Evolutionary conservation across 2,329 filamentous ascomycete genomes (phyloP), one percentile per base, ranked within the genome.

Genomic region (Rugonectria rugulosa): DNA sequence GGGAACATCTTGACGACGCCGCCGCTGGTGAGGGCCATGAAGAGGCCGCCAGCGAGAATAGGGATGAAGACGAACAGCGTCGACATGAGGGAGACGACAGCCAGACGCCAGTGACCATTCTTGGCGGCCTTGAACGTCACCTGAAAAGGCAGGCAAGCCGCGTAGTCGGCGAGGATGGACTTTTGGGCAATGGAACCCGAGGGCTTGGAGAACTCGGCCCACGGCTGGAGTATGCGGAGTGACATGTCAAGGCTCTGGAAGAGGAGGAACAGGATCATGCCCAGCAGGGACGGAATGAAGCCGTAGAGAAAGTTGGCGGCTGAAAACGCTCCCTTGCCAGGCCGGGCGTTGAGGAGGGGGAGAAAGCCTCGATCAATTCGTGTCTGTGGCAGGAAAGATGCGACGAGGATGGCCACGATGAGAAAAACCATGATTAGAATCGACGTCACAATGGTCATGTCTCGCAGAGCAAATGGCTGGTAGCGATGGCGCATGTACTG

Each of bases 241-340:
- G 82, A 79, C 68, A 85, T 79, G 67, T 92, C 89, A 52, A 92
- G 73, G 26, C 83, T 81, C 58, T 89, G 83, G 70, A 91, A 87
- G 45, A 82, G 71, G 40, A 92, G 80, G 70, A 88, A 90, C 43
- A 91, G 75, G 14, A 89, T 62, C 66, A 87, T 84, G 5, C 87
- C 90, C 23, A 92, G 69, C 0, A 89, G 64, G 3, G 88, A 84
- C 1, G 90, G 90, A 19, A 93, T 52, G 72, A 93, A 92, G 57
- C 84, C 86, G 77, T 92, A 97, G 45, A 97, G 76, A 75, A 97
- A 97, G 73, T 97, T 92, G 44, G 92, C 91, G 1, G 90, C 80
- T 1, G 91, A 96, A 73, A 96, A 97, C 15, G 89, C 90, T 21
- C 78, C 78, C 0, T 74, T 67, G 4, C 82, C 77, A 1, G 91